These are phyloP conservation scores for Colletotrichum sublineola DNA, from an alignment of 2,329 filamentous ascomycete genomes.

Conservation along the genomic window DNA sequence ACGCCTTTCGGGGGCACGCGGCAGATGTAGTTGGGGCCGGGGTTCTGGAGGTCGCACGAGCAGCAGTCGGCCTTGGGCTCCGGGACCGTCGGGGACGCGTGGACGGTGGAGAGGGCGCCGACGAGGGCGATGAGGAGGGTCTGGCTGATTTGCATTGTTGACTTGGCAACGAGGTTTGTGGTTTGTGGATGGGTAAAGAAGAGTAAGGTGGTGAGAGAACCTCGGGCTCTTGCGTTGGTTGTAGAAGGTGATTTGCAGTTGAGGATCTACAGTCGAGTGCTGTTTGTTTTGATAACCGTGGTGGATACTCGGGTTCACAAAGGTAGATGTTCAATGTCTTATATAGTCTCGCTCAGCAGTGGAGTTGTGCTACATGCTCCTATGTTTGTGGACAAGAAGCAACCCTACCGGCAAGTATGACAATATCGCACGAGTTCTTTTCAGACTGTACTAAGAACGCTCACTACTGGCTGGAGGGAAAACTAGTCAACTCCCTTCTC, in stretches of 20 bases:
- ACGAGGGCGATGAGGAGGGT: slow-evolving; percentile 44
- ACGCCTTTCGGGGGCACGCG: slow-evolving; percentile 24
- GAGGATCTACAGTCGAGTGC: background rate
- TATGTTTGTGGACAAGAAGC: background rate
- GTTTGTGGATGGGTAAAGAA: background rate
- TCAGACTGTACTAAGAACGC: background rate
- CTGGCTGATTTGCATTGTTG: slow-evolving; percentile 39
- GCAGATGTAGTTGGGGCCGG: slow-evolving; percentile 40
- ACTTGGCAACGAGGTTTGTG: background rate
- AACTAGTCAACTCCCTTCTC: background rate
- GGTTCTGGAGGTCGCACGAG: slow-evolving; percentile 44
- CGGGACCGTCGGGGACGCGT: slow-evolving; percentile 43
- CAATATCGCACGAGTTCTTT: slow-evolving; percentile 24
- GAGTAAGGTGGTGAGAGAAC: background rate
- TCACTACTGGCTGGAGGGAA: background rate
- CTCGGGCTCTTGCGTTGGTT: background rate
- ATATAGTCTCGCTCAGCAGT: background rate
- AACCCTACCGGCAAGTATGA: slow-evolving; percentile 2
- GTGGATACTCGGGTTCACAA: too few species aligned
- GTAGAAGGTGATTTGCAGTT: slow-evolving; percentile 5
- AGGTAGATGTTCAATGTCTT: background rate
- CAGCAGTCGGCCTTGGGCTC: slow-evolving; percentile 43
- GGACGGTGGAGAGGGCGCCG: slow-evolving; percentile 36
- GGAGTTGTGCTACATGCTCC: background rate
- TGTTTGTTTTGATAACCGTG: background rate